Conservation (phyloP, 1,284 basidiomycete genomes). For the Puccinia novopanici region DNA sequence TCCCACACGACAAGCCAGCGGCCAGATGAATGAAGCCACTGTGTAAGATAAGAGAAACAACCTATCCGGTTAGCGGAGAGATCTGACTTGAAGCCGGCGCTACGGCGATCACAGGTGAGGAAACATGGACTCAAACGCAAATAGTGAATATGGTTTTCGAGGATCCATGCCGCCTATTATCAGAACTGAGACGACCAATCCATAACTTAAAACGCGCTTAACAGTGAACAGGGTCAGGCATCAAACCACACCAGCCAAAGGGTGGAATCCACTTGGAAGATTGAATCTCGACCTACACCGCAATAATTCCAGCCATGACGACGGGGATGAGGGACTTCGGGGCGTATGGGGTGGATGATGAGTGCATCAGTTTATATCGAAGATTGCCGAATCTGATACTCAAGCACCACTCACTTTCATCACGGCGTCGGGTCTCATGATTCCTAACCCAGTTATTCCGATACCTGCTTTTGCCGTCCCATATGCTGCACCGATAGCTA, state of each 20-base stretch:
- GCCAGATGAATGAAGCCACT: constrained; percentile 60
- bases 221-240: constrained; percentile 17
- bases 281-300: constrained; percentile 59
- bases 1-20: constrained; percentile 59
- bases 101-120: background rate
- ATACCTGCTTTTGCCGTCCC: constrained; percentile 97
- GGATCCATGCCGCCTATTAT: constrained; percentile 50
- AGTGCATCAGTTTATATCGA: constrained; percentile 8
- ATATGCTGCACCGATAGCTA: constrained; percentile 86
- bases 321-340: constrained; percentile 85
- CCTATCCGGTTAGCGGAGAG: constrained; percentile 57
- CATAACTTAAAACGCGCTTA: constrained; percentile 56
- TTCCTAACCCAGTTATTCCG: constrained; percentile 92
- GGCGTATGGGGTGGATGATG: background rate
- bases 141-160: constrained; percentile 51
- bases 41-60: constrained; percentile 53
- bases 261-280: background rate
- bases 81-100: background rate
- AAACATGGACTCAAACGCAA: constrained; percentile 43
- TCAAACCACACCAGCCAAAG: background rate
- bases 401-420: constrained; percentile 74
- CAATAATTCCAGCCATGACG: constrained; percentile 99
- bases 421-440: constrained; percentile 92
- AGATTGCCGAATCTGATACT: background rate
- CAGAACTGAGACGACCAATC: constrained; percentile 57